Percentiles rank a stretch among this genome's conserved stretches.
These are phyloP conservation scores for Garcileccinum viscosum DNA, from an alignment of 1,284 basidiomycete genomes.

Conservation along the genomic window DNA sequence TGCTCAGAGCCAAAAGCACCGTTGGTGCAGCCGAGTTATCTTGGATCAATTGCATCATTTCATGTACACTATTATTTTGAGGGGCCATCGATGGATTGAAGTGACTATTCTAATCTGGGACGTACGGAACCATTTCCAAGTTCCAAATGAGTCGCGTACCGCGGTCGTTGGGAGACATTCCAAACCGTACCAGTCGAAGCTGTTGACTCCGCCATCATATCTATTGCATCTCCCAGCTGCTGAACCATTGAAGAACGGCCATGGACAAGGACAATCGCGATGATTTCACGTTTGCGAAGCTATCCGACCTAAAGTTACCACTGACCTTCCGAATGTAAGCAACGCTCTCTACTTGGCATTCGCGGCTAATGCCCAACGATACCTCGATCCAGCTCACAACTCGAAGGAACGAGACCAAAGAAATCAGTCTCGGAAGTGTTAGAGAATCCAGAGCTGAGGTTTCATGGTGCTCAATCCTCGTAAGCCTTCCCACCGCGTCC, in stretches of 20 bases:
- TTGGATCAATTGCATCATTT: slow-evolving; percentile 4
- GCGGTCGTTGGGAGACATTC: slow-evolving; percentile 8
- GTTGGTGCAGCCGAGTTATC: slow-evolving; percentile 27
- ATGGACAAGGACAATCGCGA: slow-evolving; percentile 82
- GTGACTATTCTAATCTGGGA: background rate
- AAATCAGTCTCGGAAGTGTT: slow-evolving; percentile 77
- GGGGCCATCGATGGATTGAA: background rate
- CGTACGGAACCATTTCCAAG: background rate
- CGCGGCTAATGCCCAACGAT: slow-evolving; percentile 16
- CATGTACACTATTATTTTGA: slow-evolving; percentile 29
- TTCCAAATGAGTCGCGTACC: slow-evolving; percentile 13
- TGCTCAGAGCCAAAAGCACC: slow-evolving; percentile 33
- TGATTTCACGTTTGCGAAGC: slow-evolving; percentile 89
- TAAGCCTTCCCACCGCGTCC: slow-evolving; percentile 45
- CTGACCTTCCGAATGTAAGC: slow-evolving; percentile 88
- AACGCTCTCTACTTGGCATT: slow-evolving; percentile 1
- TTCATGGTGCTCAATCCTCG: slow-evolving; percentile 81
- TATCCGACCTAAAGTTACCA: slow-evolving; percentile 85
- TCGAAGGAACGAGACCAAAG: slow-evolving; percentile 79
- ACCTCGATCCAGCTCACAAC: slow-evolving; percentile 66
- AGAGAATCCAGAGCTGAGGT: slow-evolving; percentile 78
- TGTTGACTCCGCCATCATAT: background rate
- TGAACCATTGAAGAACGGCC: background rate
- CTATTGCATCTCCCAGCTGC: background rate
- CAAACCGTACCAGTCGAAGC: background rate